A percentile compares a stretch with the other conserved stretches of the same genome.
phyloP scores from a whole-genome alignment of 2,329 filamentous ascomycete genomes.

The Colletotrichum noveboracense region DNA sequence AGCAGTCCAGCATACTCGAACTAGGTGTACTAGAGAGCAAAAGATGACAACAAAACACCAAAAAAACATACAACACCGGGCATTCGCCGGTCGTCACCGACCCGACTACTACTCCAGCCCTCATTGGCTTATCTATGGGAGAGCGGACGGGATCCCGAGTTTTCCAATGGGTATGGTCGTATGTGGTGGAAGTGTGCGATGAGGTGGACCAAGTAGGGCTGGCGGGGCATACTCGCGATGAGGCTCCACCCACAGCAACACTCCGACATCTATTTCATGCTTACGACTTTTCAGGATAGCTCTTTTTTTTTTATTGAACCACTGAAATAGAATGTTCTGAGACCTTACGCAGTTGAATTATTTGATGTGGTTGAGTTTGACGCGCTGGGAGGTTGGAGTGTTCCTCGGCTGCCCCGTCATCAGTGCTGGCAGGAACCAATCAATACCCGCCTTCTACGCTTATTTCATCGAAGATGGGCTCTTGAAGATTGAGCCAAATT shows the following conservation, averaged over 20 bases:
- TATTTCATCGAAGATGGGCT: rapidly evolving
- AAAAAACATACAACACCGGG: neutral
- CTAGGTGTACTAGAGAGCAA: neutral
- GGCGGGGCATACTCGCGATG: neutral
- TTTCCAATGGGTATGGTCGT: neutral
- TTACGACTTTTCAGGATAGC: rapidly evolving
- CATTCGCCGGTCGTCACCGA: neutral
- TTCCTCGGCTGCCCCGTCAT: neutral
- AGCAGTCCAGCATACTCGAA: neutral
- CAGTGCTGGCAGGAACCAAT: rapidly evolving
- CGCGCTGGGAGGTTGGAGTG: neutral
- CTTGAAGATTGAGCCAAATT: rapidly evolving
- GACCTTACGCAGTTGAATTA: neutral
- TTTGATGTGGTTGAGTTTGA: neutral
- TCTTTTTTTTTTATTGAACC: rapidly evolving
- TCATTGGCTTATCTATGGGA: neutral
- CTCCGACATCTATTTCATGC: neutral
- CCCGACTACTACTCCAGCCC: neutral
- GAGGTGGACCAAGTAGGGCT: neutral
- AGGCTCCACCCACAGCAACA: neutral
- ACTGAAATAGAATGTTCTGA: neutral
- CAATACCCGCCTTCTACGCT: rapidly evolving
- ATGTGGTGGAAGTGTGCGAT: neutral
- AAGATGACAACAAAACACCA: neutral
- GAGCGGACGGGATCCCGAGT: neutral